These are phyloP conservation scores for Oryza coarctata DNA, from an alignment of 176 grass and related monocot species.

Conservation along the genomic window DNA sequence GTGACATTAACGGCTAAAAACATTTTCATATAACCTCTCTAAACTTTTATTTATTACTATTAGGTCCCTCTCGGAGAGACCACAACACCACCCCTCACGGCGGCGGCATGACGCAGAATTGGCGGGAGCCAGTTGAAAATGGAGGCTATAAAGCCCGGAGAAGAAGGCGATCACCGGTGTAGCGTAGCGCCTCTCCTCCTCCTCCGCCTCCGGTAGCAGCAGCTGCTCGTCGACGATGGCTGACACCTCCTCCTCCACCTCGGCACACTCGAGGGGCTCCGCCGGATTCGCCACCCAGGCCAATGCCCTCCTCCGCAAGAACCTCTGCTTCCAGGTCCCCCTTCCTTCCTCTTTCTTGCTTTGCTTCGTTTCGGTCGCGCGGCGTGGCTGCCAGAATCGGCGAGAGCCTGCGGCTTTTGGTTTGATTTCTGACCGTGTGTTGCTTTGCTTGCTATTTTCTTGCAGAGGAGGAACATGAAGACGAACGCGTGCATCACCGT, in stretches of 20 bases:
- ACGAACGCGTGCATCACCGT: constrained; percentile 68
- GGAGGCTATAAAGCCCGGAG: neutral
- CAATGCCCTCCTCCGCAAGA: constrained; percentile 97
- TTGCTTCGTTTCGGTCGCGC: neutral
- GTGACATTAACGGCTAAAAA: neutral
- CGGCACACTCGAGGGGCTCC: constrained; percentile 28
- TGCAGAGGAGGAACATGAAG: constrained; percentile 82
- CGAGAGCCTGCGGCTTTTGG: too few relatives aligned
- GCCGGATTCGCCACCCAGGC: constrained; percentile 80
- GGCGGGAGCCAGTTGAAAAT: neutral
- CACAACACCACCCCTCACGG: neutral
- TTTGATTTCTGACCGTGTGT: neutral
- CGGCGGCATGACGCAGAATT: constrained; percentile 3
- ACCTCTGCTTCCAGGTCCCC: constrained; percentile 87
- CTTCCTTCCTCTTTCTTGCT: neutral
- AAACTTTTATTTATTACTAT: neutral
- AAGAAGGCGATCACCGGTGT: neutral
- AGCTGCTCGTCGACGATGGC: neutral
- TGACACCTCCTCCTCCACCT: neutral
- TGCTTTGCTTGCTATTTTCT: neutral
- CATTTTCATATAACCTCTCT: neutral
- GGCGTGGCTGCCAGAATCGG: too few relatives aligned
- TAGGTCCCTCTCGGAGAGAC: neutral
- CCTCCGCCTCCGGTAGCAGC: neutral
- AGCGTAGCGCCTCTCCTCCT: neutral